Percentiles rank a stretch among this genome's conserved stretches.
Conservation (phyloP, 331 rosid genomes). For the Stylosanthes scabra region DNA sequence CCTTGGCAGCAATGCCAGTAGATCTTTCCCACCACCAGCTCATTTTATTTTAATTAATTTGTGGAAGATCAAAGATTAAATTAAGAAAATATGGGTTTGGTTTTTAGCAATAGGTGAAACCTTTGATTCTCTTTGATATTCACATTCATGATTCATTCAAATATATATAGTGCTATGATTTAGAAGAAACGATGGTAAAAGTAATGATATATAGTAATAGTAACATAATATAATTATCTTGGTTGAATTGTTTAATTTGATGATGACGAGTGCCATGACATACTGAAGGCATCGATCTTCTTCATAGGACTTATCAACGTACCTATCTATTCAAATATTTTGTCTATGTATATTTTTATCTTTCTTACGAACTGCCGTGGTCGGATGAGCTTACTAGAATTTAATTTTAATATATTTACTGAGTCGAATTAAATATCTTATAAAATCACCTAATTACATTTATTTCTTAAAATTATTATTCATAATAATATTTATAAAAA, state of each 20-base stretch:
- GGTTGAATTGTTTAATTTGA: background rate
- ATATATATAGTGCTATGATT: background rate
- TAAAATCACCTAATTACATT: too few relatives aligned
- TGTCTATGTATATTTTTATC: too few relatives aligned
- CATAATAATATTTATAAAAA: too few relatives aligned
- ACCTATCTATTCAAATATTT: too few relatives aligned
- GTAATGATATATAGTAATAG: too few relatives aligned
- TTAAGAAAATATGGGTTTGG: background rate
- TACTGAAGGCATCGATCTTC: background rate
- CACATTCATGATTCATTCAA: background rate
- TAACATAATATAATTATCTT: background rate
- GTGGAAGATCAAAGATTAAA: background rate
- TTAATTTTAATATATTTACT: too few relatives aligned
- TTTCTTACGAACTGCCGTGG: too few relatives aligned
- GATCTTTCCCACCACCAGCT: slow-evolving; percentile 38
- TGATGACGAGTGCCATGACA: slow-evolving; percentile 17
- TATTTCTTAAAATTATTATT: too few relatives aligned
- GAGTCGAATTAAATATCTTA: too few relatives aligned
- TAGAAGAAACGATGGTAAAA: background rate
- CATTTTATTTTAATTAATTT: slow-evolving; percentile 1
- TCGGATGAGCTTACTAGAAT: too few relatives aligned
- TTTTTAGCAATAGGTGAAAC: background rate
- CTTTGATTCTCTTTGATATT: background rate
- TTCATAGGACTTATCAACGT: too few relatives aligned
- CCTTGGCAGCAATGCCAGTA: slow-evolving; percentile 19